These are phyloP conservation scores for Lasiosphaeris hirsuta DNA, from an alignment of 495 filamentous ascomycete species.

Conservation along the genomic window DNA sequence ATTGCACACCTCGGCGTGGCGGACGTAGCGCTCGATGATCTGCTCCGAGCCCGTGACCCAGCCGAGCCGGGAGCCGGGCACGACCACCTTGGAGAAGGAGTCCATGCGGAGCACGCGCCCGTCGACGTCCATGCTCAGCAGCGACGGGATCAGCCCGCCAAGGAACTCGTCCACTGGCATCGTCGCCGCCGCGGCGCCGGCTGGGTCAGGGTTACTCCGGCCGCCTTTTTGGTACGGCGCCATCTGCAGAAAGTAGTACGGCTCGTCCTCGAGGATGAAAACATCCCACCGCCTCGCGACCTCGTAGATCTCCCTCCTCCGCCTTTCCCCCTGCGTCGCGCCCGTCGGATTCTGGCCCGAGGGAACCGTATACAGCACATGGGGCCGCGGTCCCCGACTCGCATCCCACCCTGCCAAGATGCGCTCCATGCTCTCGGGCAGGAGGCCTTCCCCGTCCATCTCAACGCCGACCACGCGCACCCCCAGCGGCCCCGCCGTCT, in stretches of 20 bases:
- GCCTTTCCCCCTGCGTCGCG: slow-evolving; percentile 65
- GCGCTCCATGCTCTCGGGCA: slow-evolving; percentile 63
- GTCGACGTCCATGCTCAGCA: slow-evolving; percentile 63
- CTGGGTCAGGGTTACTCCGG: no score
- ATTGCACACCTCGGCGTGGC: slow-evolving; percentile 71
- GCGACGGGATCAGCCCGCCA: slow-evolving; percentile 51
- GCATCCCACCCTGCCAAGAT: slow-evolving; percentile 66
- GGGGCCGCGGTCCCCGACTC: slow-evolving; percentile 63
- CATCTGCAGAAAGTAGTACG: slow-evolving; percentile 98
- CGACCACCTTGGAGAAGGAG: slow-evolving; percentile 79
- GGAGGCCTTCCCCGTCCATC: slow-evolving; percentile 76
- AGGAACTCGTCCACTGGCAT: slow-evolving; percentile 44
- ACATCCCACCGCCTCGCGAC: slow-evolving; percentile 79
- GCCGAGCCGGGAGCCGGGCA: slow-evolving; percentile 70
- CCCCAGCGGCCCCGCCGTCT: slow-evolving; percentile 76
- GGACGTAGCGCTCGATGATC: slow-evolving; percentile 72
- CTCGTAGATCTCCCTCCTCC: slow-evolving; percentile 68
- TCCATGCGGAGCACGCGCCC: slow-evolving; percentile 71
- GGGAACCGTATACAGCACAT: slow-evolving; percentile 77
- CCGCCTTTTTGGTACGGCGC: slow-evolving; percentile 56
- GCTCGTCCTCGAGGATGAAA: slow-evolving; percentile 90
- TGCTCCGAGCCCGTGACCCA: slow-evolving; percentile 83
- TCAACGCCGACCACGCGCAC: slow-evolving; percentile 65
- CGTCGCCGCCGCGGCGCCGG: background rate
- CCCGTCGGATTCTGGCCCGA: slow-evolving; percentile 93